Evolutionary conservation across 352 stramenopile genomes (phyloP), one percentile per base, ranked within the genome.

Genomic region (Phytophthora pinifolia): DNA sequence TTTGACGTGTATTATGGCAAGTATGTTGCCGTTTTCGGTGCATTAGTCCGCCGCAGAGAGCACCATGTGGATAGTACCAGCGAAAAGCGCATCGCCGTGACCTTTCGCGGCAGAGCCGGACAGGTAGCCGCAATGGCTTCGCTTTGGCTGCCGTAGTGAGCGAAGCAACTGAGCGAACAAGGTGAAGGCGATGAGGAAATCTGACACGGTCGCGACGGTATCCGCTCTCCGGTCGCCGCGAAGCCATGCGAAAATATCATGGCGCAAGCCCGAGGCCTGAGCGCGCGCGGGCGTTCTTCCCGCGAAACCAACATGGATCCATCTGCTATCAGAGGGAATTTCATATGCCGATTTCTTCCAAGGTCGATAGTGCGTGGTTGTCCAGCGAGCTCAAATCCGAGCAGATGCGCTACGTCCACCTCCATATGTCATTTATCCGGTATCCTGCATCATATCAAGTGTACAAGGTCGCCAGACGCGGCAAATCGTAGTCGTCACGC

Each of bases 161-260:
- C 20, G 20, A 25, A 3, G 20, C 20, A 25, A 25, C n/a, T n/a
- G n/a, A n/a, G n/a, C n/a, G n/a, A n/a, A n/a, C n/a, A n/a, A n/a
- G n/a, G n/a, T n/a, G n/a, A n/a, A n/a, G n/a, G n/a, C n/a, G n/a
- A n/a, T n/a, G n/a, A n/a, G n/a, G n/a, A n/a, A n/a, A n/a, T n/a
- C n/a, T n/a, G n/a, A n/a, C n/a, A n/a, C n/a, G n/a, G n/a, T 9
- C 34, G 34, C 49, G 30, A 35, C 9, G 17, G 49, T 42, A 60
- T 51, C 51, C 20, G 20, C 20, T 25, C 20, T 25, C 20, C 20
- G 20, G 20, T 25, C 20, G 20, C 20, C 52, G 43, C 52, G 43
- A 20, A 60, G 52, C 43, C 42, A 46, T 60, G 52, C 33, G 52
- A 60, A 59, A 59, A 59, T 38, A 17, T 30, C 10, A 42, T 31